Base-by-base conservation (phyloP, 495 filamentous ascomycete genomes). In the Penicillium steckii region DNA sequence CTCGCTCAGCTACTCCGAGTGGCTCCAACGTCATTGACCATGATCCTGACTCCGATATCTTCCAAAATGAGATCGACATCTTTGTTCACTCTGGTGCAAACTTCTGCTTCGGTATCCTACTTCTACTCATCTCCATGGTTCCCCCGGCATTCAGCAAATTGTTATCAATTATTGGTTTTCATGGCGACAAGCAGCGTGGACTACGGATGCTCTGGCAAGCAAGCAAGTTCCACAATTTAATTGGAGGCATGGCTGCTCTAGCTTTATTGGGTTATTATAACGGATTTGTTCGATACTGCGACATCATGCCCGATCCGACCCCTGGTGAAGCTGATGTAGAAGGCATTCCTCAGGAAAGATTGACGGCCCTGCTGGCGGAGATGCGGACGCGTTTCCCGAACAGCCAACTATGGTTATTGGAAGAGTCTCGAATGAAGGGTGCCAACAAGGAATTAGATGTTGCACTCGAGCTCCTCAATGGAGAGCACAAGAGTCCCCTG, bases 161-260 rank as follows among this genome's bases (percentile, higher is more conserved):
- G 3, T 79, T 97, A 18, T 87, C 83, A 51, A 86, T 97, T 47
- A 90, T 97, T 37, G 95, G 95, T 10, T 97, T 97, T 66, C 85
- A 81, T 56, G 94, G 94, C 12, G 93, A 98, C 66, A 86, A 91
- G 42, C 87, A 93, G 48, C 78, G 85, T 19, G 95, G 91, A 3
- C 66, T 96, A 10, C 70, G 78, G 17, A 87, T 96, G 83, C 84
- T 98, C 8, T 98, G 95, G 94, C 89, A 93, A 67, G 87, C 90
- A 12, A 88, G 88, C 55, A 91, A 87, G 58, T 91, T 89, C 62
- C 76, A 84, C 55, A 96, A 95, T 61, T 80, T 97, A 65, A 91
- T 96, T 60, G 94, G 94, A 23, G 92, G 90, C 23, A 86, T 97
- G 66, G 88, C 92, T 4, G 90, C 86, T 0, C 73, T 97, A 24